Base-by-base conservation (phyloP, 2,329 filamentous ascomycete species). In the Neoarthrinium moseri region DNA sequence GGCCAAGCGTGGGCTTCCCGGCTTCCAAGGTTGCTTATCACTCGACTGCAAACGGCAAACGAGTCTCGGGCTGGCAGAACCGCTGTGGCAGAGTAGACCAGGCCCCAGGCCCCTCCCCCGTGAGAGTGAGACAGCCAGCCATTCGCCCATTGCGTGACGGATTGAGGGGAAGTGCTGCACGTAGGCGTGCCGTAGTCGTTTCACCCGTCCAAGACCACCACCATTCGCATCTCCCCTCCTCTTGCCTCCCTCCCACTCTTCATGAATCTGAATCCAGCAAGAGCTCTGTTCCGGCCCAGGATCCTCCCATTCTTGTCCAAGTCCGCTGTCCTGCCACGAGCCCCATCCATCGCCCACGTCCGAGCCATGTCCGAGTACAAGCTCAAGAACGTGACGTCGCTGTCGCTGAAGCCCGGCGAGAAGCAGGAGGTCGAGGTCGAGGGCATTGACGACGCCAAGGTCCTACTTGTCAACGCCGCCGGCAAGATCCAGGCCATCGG, bases 391-490 rank as follows among this genome's bases (percentile, higher is more conserved):
- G 70, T 96, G 50, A 77, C 79, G 37, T 86, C 85, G 56, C 75
- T 96, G 46, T 79, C 86, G 53, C 73, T 97, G 52, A 80, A 86
- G 64, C 83, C 86, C 23, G 85, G 89, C 17, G 85, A 94, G 56
- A 97, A 96, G 74, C 78, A 86, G 52, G 91, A 97, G 67, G 87
- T 82, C 12, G 91, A 96, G 59, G 86, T 99, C 4, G 92, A 97
- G 58, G 94, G 92, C 17, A 76, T 99, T 34, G 84, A 92, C 47
- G 84, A 80, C 29, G 89, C 83, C 51, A 97, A 96, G 67, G 85
- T 99, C 3, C 74, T 99, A 5, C 77, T 99, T 4, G 75, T 94
- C 53, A 95, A 95, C 62, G 77, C 86, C 10, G 83, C 83, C 44
- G 87, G 86, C 55, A 81, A 86, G 56, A 73, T 92, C 13, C 85